Conservation (phyloP, 2,329 filamentous ascomycete genomes). For the Phaeosphaeriaceae sp. region DNA sequence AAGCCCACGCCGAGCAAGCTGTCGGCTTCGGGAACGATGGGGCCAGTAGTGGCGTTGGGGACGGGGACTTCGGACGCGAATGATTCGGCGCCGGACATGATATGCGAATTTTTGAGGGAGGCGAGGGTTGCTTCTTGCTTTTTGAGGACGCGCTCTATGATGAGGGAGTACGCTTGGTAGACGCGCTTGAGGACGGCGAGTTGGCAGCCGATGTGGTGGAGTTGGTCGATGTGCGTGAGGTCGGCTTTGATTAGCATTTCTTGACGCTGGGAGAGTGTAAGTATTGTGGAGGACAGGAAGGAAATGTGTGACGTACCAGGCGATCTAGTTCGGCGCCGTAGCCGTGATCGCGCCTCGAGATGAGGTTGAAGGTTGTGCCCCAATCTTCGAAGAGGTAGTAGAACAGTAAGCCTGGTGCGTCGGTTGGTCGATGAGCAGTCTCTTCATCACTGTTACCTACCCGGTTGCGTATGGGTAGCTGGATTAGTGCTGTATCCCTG, state of each 20-base stretch:
- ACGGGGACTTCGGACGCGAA: constrained; percentile 32
- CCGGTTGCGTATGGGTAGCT: constrained; percentile 55
- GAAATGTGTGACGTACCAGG: constrained; percentile 49
- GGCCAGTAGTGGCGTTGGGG: constrained; percentile 17
- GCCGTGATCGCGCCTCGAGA: constrained; percentile 57
- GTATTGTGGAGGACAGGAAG: neutral
- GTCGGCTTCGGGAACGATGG: constrained; percentile 42
- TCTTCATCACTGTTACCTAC: constrained; percentile 55
- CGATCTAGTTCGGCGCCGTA: constrained; percentile 58
- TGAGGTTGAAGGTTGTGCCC: constrained; percentile 64
- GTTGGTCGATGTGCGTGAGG: constrained; percentile 56
- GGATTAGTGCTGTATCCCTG: constrained; percentile 48
- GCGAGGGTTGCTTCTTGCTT: constrained; percentile 53
- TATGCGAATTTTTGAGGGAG: constrained; percentile 53
- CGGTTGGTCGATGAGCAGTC: constrained; percentile 55
- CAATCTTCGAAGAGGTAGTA: constrained; percentile 74
- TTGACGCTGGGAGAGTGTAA: constrained; percentile 47
- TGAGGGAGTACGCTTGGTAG: constrained; percentile 66
- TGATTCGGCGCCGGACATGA: constrained; percentile 42
- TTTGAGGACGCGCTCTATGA: constrained; percentile 65
- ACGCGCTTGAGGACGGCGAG: constrained; percentile 67
- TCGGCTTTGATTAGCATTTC: constrained; percentile 62
- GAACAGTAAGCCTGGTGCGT: constrained; percentile 67
- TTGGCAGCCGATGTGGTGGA: constrained; percentile 68
- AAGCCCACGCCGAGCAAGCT: constrained; percentile 54